phyloP scores from a whole-genome alignment of 1,284 basidiomycete genomes.

The Cutaneotrichosporon dermatis region DNA sequence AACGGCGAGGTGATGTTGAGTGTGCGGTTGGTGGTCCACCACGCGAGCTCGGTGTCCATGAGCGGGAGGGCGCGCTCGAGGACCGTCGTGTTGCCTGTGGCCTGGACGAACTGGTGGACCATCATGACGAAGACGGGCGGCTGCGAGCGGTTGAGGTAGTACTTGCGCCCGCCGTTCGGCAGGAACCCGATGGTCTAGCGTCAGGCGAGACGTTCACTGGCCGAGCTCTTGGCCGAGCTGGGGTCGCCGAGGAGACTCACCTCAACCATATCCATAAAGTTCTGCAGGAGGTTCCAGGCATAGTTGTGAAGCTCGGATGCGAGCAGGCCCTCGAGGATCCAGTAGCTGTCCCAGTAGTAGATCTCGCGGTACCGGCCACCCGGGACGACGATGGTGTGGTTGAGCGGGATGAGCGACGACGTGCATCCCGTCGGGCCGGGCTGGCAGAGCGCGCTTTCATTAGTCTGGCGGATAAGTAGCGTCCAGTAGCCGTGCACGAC shows the following conservation, averaged over 20 bases:
- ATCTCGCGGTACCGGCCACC: constrained; percentile 65
- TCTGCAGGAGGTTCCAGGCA: constrained; percentile 71
- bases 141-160: constrained; percentile 76
- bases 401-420: constrained; percentile 78
- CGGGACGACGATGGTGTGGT: constrained; percentile 84
- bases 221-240: background rate
- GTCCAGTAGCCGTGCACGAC: constrained; percentile 79
- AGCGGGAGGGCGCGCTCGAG: constrained; percentile 62
- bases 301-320: constrained; percentile 69
- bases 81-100: constrained; percentile 60
- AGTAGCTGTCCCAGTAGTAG: constrained; percentile 54
- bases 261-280: constrained; percentile 88
- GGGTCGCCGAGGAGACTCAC: constrained; percentile 12
- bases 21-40: constrained; percentile 76
- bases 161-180: constrained; percentile 73
- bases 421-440: constrained; percentile 59
- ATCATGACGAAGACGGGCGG: constrained; percentile 81
- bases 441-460: constrained; percentile 62
- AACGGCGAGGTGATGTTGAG: constrained; percentile 68
- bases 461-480: constrained; percentile 66
- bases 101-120: constrained; percentile 61
- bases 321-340: constrained; percentile 80
- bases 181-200: constrained; percentile 64
- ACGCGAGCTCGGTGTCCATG: constrained; percentile 66
- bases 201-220: background rate